Conservation (phyloP, 495 filamentous ascomycete species). For the Patellaria atrata region DNA sequence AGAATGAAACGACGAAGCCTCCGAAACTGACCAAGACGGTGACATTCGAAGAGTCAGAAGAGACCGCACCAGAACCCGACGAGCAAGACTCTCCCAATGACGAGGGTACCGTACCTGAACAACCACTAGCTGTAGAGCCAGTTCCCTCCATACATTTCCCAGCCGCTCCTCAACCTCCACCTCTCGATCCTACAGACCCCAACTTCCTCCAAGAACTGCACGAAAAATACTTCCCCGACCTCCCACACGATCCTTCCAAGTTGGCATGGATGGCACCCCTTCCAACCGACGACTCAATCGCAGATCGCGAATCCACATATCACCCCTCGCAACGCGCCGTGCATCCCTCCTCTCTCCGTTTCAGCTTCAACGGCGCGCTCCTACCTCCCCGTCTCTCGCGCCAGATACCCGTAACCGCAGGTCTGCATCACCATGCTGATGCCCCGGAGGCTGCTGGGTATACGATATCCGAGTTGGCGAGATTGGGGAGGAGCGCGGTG, state of each 20-base stretch:
- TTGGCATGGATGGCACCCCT: slow-evolving; percentile 80
- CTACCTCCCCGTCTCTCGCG: slow-evolving; percentile 60
- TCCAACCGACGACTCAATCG: slow-evolving; percentile 34
- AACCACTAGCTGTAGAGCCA: slow-evolving; percentile 1
- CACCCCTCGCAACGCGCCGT: slow-evolving; percentile 59
- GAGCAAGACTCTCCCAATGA: not conserved
- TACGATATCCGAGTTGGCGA: slow-evolving; percentile 76
- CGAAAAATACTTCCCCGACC: slow-evolving; percentile 78
- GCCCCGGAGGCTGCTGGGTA: slow-evolving; percentile 91
- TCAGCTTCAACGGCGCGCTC: slow-evolving; percentile 69
- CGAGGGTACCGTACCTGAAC: not conserved
- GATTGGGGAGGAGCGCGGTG: slow-evolving; percentile 65
- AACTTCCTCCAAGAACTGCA: slow-evolving; percentile 75
- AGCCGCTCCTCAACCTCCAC: slow-evolving; percentile 39
- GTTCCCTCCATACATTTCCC: slow-evolving; percentile 45
- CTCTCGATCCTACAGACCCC: slow-evolving; percentile 68
- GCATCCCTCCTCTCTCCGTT: slow-evolving; percentile 64
- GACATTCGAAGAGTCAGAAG: slow-evolving; percentile 10
- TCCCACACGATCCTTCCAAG: slow-evolving; percentile 68
- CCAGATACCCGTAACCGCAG: slow-evolving; percentile 54
- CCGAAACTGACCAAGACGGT: slow-evolving; percentile 16
- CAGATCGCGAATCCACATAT: slow-evolving; percentile 59
- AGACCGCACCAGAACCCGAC: slow-evolving; percentile 2
- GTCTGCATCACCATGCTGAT: slow-evolving; percentile 86
- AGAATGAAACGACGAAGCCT: slow-evolving; percentile 2